Evolutionary conservation across 73 alveolate species (phyloP), one percentile per base, ranked within the genome.

Genomic region (Breviolum minutum): DNA sequence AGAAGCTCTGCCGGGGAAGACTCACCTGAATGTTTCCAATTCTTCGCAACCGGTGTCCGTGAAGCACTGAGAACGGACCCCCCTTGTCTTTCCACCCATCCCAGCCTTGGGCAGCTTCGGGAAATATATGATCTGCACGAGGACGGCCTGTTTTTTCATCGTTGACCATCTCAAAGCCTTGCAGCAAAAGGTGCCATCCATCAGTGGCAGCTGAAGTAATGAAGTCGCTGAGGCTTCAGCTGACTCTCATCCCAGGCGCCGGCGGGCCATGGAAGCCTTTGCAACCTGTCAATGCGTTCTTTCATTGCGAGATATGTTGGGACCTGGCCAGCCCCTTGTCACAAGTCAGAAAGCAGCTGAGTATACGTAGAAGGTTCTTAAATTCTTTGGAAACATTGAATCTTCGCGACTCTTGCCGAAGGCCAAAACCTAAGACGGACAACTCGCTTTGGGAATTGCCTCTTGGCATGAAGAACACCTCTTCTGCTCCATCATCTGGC

Each of bases 101-200:
- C 54, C 54, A 40, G 82, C 82, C 94, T 6, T n/a, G 29, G 16
- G 26, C 97, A 7, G 88, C 61, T 74, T 73, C 98, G 24, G 97
- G 97, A 14, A 19, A 60, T 2, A 92, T 62, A 61, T 92, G 19
- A 63, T 92, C 98, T 17, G 98, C 98, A 9, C 98, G 76, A 1
- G 98, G 86, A 29, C 98, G 98, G 26, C 86, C 91, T 79, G 98
- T 92, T 90, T 76, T 92, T 64, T 92, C 98, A 61, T 92, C 98
- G 20, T 17, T 40, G 60, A 74, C 98, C 27, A 92, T 24, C 81
- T 74, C 66, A 17, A 22, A 92, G 19, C 98, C 98, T 91, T 22
- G 60, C 8, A 19, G 68, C 40, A 2, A 7, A 5, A 77, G 27
- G 61, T 19, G 61, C 8, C 0, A 27, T 29, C 81, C 26, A 71